phyloP scores from a whole-genome alignment of 192 early-diverging fungal species.

The Coemansia brasiliensis region DNA sequence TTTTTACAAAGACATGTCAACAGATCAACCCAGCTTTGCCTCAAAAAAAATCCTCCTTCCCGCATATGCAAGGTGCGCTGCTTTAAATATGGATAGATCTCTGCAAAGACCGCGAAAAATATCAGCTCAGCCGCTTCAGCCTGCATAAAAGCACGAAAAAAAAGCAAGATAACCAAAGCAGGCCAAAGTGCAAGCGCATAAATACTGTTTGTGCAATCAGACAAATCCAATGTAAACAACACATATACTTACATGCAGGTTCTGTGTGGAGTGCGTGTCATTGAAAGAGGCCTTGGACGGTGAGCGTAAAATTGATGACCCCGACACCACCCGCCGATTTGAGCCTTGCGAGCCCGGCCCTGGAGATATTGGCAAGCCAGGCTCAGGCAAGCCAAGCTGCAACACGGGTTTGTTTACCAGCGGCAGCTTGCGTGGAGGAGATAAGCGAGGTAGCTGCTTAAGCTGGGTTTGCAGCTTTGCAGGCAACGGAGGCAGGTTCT shows the following conservation, averaged over 20 bases:
- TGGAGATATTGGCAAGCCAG: constrained; percentile 33
- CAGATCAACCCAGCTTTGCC: constrained; percentile 15
- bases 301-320: constrained; percentile 51
- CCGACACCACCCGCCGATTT: constrained; percentile 50
- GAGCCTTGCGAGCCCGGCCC: constrained; percentile 31
- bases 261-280: constrained; percentile 42
- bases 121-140: no score
- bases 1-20: constrained; percentile 18
- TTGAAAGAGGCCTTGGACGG: constrained; percentile 47
- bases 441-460: constrained; percentile 46
- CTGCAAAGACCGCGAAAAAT: neutral
- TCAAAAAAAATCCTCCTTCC: neutral
- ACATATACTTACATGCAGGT: constrained; percentile 50
- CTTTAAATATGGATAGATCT: no score
- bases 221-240: neutral
- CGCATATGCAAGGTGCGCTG: constrained; percentile 1
- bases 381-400: constrained; percentile 42
- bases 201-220: neutral
- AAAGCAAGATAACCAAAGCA: no score
- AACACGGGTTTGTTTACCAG: constrained; percentile 28
- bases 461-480: constrained; percentile 43
- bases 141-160: no score
- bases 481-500: constrained; percentile 49
- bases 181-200: neutral
- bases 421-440: constrained; percentile 51